These are phyloP conservation scores for Scheffersomyces stipitis DNA, from an alignment of 805 yeast species.

Conservation along the genomic window DNA sequence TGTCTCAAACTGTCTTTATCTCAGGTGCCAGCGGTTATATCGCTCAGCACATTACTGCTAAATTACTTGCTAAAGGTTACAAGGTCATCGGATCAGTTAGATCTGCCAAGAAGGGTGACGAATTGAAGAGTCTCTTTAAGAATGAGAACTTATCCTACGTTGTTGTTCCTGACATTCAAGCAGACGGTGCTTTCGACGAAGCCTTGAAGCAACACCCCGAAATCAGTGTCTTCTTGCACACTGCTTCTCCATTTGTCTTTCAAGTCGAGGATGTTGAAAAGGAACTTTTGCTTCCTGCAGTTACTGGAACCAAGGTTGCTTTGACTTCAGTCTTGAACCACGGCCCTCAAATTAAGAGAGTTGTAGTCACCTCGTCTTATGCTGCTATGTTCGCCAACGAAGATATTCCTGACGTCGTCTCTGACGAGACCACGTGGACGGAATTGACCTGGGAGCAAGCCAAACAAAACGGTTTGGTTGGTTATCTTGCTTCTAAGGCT, in stretches of 20 bases:
- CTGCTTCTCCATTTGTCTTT: constrained; percentile 59
- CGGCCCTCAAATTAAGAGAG: constrained; percentile 41
- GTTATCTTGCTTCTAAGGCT: constrained; percentile 12
- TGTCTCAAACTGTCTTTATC: neutral
- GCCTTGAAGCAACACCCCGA: constrained; percentile 50
- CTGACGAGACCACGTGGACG: constrained; percentile 16
- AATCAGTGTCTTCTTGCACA: constrained; percentile 54
- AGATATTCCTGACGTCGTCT: constrained; percentile 5
- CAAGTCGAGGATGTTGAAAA: constrained; percentile 45
- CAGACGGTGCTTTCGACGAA: constrained; percentile 44
- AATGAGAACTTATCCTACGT: constrained; percentile 39
- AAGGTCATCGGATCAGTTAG: neutral
- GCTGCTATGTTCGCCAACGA: constrained; percentile 43
- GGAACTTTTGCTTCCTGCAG: constrained; percentile 56
- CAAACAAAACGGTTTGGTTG: constrained; percentile 4
- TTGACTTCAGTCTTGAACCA: constrained; percentile 44
- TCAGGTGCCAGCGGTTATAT: constrained; percentile 1
- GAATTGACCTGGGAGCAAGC: constrained; percentile 16
- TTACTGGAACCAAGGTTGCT: constrained; percentile 54
- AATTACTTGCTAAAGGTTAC: neutral
- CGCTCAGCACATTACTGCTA: neutral
- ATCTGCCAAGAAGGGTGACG: neutral
- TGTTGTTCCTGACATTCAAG: constrained; percentile 48
- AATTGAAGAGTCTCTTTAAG: neutral
- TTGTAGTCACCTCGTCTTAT: constrained; percentile 52